Evolutionary conservation across 2,329 filamentous ascomycete genomes (phyloP), one percentile per base, ranked within the genome.

Genomic region (Incumbomyces delicatus): DNA sequence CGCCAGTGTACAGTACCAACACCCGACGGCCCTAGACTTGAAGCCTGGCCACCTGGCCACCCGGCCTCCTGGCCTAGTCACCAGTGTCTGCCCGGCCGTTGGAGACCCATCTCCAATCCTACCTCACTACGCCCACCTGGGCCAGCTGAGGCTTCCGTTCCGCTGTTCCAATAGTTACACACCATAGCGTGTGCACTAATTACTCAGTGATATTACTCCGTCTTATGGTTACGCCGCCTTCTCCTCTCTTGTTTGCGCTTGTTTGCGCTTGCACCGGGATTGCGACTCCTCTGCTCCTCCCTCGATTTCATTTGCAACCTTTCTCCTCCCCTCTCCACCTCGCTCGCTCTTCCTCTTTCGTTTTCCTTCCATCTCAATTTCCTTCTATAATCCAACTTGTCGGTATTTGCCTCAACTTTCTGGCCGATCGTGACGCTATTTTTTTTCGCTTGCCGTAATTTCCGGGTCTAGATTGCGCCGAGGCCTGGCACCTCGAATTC

Each of bases 281-380:
- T 38, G 17, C 34, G 34, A 27, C 27, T 40, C 36, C 43, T 46
- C 34, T 46, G 34, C 43, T 46, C 36, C 44, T 41, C 37, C 44
- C 37, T 22, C 30, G 35, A 40, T 30, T 46, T 46, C 44, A 20
- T 32, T 38, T 38, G 43, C 42, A 45, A 45, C 33, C 42, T 45
- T 34, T 48, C 45, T 42, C 45, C 37, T 47, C 45, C 45, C 18
- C 45, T 37, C 36, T 22, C 39, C 44, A 43, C 35, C 45, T 44
- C 29, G 35, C 27, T 47, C 14, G 41, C 38, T 31, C 30, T 22
- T 38, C 22, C 16, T 32, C 32, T 37, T 41, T 29, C 30, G 13
- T 6, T 32, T 30, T 27, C 22, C 44, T 38, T 8, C 35, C 42
- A 20, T 31, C 17, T 29, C 17, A 31, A n/a, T 35, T 17, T 35